Percentiles rank a stretch among this genome's conserved stretches.
Evolutionary conservation across 1,139 yeast genomes (phyloP).

Genomic region (Blastobotrys arbuscula): DNA sequence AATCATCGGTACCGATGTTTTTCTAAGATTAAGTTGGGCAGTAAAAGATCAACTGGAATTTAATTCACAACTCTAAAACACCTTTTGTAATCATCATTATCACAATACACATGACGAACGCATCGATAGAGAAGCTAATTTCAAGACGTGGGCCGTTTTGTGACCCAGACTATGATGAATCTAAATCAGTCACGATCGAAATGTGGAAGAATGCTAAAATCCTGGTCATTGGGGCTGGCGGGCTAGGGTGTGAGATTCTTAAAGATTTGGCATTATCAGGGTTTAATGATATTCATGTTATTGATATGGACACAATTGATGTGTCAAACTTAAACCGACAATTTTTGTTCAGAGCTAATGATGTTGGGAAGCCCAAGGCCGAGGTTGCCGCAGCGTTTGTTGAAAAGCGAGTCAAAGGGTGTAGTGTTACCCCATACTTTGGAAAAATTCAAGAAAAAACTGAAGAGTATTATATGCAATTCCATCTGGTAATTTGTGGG

Average conservation of each 20-base stretch:
- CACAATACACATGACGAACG: background rate
- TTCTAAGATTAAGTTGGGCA: too few relatives aligned
- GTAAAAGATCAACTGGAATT: too few relatives aligned
- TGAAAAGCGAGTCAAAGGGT: constrained; percentile 41
- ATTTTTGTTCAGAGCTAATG: constrained; percentile 66
- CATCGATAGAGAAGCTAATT: constrained; percentile 16
- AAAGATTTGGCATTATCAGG: constrained; percentile 79
- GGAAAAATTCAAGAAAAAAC: constrained; percentile 71
- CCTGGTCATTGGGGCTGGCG: constrained; percentile 80
- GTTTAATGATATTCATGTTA: constrained; percentile 66
- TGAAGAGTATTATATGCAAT: constrained; percentile 58
- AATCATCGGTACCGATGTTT: too few relatives aligned
- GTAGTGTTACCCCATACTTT: constrained; percentile 52
- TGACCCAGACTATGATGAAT: constrained; percentile 33
- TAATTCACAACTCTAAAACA: too few relatives aligned
- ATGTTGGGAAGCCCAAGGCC: constrained; percentile 80
- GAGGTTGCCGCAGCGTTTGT: constrained; percentile 67
- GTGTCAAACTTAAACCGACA: constrained; percentile 86
- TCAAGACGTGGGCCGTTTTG: constrained; percentile 36
- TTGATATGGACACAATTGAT: constrained; percentile 95
- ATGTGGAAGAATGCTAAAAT: constrained; percentile 32
- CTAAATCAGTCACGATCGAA: constrained; percentile 32
- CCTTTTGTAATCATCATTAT: background rate
- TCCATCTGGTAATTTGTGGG: constrained; percentile 77
- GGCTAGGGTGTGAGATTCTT: constrained; percentile 88